Conservation (phyloP, 495 filamentous ascomycete species). For the Geopyxis carbonaria region DNA sequence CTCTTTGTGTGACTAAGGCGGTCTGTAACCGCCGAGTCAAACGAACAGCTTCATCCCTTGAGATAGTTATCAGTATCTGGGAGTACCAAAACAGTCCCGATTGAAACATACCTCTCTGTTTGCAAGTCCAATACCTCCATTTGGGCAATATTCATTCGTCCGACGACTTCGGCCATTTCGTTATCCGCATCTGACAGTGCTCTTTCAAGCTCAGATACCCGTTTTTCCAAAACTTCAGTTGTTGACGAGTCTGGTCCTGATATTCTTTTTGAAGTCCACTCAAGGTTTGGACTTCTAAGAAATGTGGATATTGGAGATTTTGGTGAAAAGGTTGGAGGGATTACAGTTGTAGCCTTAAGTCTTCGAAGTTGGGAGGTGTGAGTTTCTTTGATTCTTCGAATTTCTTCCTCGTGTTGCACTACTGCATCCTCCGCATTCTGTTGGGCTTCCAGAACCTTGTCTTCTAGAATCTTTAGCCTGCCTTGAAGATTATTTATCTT, state of each 20-base stretch:
- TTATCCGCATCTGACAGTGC: slow-evolving; percentile 64
- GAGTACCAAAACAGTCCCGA: not conserved
- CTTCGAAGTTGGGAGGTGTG: slow-evolving; percentile 64
- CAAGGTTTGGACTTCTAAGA: slow-evolving; percentile 27
- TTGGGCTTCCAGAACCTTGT: slow-evolving; percentile 66
- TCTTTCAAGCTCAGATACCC: slow-evolving; percentile 64
- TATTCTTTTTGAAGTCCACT: slow-evolving; percentile 35
- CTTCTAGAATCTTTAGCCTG: slow-evolving; percentile 64
- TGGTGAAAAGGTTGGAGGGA: slow-evolving; percentile 26
- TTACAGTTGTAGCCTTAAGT: slow-evolving; percentile 37
- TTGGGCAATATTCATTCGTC: slow-evolving; percentile 82
- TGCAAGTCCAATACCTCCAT: slow-evolving; percentile 87
- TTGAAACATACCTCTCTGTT: slow-evolving; percentile 53
- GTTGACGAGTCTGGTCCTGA: slow-evolving; percentile 44
- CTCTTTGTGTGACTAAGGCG: slow-evolving; percentile 31
- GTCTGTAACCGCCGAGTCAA: slow-evolving; percentile 61
- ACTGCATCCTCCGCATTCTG: slow-evolving; percentile 73
- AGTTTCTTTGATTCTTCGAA: slow-evolving; percentile 53
- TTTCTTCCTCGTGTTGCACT: slow-evolving; percentile 68
- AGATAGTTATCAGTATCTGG: slow-evolving; percentile 23
- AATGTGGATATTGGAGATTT: slow-evolving; percentile 46
- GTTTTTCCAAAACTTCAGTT: slow-evolving; percentile 54
- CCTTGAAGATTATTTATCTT: slow-evolving; percentile 71
- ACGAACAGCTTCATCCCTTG: slow-evolving; percentile 69
- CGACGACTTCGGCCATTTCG: slow-evolving; percentile 90